A percentile compares a stretch with the other conserved stretches of the same genome.
Conservation (phyloP, 495 filamentous ascomycete species). For the Penicillium waksmanii region DNA sequence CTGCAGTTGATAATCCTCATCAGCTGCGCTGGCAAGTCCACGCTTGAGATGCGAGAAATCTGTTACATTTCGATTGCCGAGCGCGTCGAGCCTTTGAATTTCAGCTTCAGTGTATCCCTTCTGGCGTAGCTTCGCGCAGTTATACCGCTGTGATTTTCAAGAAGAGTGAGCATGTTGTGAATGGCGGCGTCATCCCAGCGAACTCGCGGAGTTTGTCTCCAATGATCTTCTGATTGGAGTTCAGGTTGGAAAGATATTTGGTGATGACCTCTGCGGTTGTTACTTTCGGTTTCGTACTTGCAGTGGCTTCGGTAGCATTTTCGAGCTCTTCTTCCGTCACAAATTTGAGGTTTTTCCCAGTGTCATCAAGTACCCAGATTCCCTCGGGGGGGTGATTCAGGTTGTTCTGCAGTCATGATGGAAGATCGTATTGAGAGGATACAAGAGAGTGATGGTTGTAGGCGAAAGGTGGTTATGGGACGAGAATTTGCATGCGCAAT, state of each 20-base stretch:
- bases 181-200: background rate
- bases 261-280: background rate
- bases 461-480: background rate
- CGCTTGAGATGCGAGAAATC: constrained; percentile 1
- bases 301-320: constrained; percentile 1
- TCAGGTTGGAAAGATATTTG: background rate
- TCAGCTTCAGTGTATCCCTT: background rate
- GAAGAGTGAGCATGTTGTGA: background rate
- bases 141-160: background rate
- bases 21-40: background rate
- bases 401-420: background rate
- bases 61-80: background rate
- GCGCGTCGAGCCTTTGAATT: constrained; percentile 2
- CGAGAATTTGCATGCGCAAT: background rate
- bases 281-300: background rate
- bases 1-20: constrained; percentile 1
- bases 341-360: background rate
- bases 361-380: background rate
- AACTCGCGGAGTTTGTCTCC: background rate
- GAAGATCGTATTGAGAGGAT: background rate
- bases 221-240: background rate
- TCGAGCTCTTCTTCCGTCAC: background rate
- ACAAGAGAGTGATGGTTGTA: background rate
- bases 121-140: background rate
- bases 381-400: background rate